Percentiles rank a stretch among this genome's conserved stretches.
Evolutionary conservation across 1,284 basidiomycete genomes (phyloP).

Genomic region (Trametes versicolor): DNA sequence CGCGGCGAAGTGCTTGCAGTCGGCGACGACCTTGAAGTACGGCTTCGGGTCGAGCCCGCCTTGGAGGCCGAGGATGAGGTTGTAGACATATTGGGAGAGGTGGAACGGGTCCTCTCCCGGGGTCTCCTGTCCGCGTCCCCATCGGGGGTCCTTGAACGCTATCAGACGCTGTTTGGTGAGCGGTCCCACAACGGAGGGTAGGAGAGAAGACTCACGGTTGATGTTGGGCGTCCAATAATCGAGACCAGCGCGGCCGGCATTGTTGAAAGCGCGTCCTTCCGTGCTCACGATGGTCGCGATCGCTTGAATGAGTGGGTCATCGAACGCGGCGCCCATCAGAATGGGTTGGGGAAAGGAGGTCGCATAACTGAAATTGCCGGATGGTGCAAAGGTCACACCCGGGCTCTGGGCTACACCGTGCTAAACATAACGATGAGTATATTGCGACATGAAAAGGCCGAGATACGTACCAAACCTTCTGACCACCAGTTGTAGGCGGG

Average conservation of each 20-base stretch:
- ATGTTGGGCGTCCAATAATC: conserved; percentile 69
- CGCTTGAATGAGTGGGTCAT: conserved; percentile 58
- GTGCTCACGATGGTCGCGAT: conserved; percentile 61
- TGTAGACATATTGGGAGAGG: conserved; percentile 61
- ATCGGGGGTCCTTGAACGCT: conserved; percentile 66
- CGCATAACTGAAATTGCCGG: conserved; percentile 62
- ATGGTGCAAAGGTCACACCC: conserved; percentile 57
- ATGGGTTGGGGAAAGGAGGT: conserved; percentile 62
- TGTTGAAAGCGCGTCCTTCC: conserved; percentile 66
- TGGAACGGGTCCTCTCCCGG: conserved; percentile 68
- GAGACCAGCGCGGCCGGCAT: conserved; percentile 57
- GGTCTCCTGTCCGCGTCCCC: conserved; percentile 69
- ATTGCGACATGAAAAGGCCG: not conserved
- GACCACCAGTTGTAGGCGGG: conserved; percentile 66
- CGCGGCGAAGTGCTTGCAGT: conserved; percentile 67
- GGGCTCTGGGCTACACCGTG: conserved; percentile 63
- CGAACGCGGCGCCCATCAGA: conserved; percentile 50
- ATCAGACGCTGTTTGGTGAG: not conserved
- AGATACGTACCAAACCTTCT: conserved; percentile 54
- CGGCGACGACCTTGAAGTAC: conserved; percentile 60
- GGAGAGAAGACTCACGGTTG: conserved; percentile 46
- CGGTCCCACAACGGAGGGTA: too few species aligned
- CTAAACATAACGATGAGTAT: conserved; percentile 29
- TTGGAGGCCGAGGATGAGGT: conserved; percentile 62
- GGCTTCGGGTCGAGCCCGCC: conserved; percentile 62